Conservation (phyloP, 495 filamentous ascomycete species). For the Aspergillus asperescens region DNA sequence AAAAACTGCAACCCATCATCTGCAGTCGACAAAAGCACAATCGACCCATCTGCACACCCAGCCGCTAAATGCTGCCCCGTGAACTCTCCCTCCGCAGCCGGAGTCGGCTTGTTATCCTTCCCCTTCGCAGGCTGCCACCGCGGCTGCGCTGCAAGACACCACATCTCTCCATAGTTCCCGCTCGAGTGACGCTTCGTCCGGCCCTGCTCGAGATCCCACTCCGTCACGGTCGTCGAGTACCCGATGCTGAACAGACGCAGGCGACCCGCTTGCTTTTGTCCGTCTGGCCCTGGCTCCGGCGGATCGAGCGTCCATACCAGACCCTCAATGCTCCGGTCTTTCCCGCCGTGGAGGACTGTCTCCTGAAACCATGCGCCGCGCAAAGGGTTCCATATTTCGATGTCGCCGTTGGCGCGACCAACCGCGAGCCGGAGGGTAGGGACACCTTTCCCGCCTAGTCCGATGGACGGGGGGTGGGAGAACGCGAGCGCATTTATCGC, state of each 20-base stretch:
- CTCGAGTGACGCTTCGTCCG: slow-evolving; percentile 72
- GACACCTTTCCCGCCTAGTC: slow-evolving; percentile 45
- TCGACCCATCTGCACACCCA: slow-evolving; percentile 86
- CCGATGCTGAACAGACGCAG: slow-evolving; percentile 94
- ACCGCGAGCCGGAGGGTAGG: slow-evolving; percentile 72
- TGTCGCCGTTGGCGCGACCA: slow-evolving; percentile 89
- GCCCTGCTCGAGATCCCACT: slow-evolving; percentile 85
- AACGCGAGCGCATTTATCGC: slow-evolving; percentile 94
- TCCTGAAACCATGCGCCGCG: slow-evolving; percentile 87
- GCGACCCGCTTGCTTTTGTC: slow-evolving; percentile 58
- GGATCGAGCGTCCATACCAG: slow-evolving; percentile 90
- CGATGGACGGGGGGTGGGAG: slow-evolving; percentile 66
- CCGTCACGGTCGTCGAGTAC: slow-evolving; percentile 83
- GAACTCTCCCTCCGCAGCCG: slow-evolving; percentile 40
- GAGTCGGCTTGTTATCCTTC: slow-evolving; percentile 30
- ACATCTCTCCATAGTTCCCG: slow-evolving; percentile 93
- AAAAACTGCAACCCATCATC: slow-evolving; percentile 72
- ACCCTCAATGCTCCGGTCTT: slow-evolving; percentile 82
- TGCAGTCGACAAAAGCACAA: slow-evolving; percentile 79
- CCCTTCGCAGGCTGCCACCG: slow-evolving; percentile 38
- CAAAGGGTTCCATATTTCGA: slow-evolving; percentile 96
- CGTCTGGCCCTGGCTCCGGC: slow-evolving; percentile 58
- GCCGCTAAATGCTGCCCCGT: slow-evolving; percentile 71
- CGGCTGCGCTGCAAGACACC: slow-evolving; percentile 92
- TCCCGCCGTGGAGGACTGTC: slow-evolving; percentile 74